Evolutionary conservation across 495 filamentous ascomycete genomes (phyloP), one percentile per base, ranked within the genome.

Genomic region (Barbatosphaeria neglecta): DNA sequence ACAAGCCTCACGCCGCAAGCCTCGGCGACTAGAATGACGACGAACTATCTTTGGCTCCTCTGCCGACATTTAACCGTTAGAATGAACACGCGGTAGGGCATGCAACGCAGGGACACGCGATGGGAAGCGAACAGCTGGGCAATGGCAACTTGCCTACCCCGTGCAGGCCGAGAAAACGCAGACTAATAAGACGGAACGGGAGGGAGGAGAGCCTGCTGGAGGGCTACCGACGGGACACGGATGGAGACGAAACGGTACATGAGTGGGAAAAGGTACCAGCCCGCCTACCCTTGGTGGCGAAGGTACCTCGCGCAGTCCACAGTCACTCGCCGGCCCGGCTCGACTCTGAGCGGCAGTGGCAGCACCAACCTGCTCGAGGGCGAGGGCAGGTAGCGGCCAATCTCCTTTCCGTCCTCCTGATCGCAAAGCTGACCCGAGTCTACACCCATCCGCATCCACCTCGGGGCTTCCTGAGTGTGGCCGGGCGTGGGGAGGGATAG

Each of bases 401-500:
- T n/a, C n/a, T n/a, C n/a, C n/a, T n/a, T n/a, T n/a, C n/a, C n/a
- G n/a, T n/a, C n/a, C n/a, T n/a, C n/a, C n/a, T n/a, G n/a, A n/a
- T n/a, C n/a, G n/a, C n/a, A n/a, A n/a, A n/a, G n/a, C n/a, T n/a
- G n/a, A n/a, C n/a, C n/a, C n/a, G n/a, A n/a, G n/a, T n/a, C n/a
- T n/a, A n/a, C n/a, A n/a, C n/a, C n/a, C n/a, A n/a, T n/a, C n/a
- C n/a, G n/a, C n/a, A n/a, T n/a, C n/a, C n/a, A n/a, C n/a, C n/a
- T n/a, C 18, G 33, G 53, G 56, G 52, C 49, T 58, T 49, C 58
- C 50, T 51, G 42, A 50, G 62, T 56, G 54, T 44, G 49, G 54
- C 60, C 53, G 55, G 53, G 47, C 50, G 46, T 53, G 49, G 48
- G n/a, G n/a, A n/a, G n/a, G n/a, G n/a, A n/a, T n/a, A n/a, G n/a